Percentiles rank a stretch among this genome's conserved stretches.
Conservation (phyloP, 2,329 filamentous ascomycete species). For the Talaromyces atroroseus region DNA sequence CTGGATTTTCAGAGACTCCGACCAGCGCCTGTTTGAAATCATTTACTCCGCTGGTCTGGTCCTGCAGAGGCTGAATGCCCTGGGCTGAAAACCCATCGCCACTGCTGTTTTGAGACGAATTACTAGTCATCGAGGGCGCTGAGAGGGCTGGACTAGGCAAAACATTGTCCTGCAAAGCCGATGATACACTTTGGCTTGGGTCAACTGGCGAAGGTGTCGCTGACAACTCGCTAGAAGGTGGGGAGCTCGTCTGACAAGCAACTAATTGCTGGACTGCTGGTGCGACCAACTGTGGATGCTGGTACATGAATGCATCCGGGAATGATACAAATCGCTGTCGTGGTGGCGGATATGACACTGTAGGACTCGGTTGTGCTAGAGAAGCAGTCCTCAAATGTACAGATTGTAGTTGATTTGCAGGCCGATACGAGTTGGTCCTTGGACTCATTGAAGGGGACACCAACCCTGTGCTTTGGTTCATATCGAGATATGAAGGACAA, state of each 20-base stretch:
- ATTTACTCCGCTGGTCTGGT: neutral
- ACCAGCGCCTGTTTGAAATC: slow-evolving; percentile 2
- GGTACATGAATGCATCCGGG: slow-evolving; percentile 9
- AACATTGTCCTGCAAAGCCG: neutral
- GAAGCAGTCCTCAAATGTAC: slow-evolving; percentile 4
- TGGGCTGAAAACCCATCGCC: neutral
- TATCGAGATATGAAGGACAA: slow-evolving; percentile 19
- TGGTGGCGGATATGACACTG: neutral
- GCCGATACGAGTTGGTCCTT: slow-evolving; percentile 4
- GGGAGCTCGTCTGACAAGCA: slow-evolving; percentile 1
- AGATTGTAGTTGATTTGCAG: neutral
- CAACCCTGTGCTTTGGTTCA: neutral
- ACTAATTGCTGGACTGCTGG: neutral
- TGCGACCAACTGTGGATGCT: neutral
- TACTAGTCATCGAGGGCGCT: neutral
- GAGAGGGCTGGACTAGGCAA: slow-evolving; percentile 10
- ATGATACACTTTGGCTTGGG: neutral
- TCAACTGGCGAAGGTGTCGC: neutral
- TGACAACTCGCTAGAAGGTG: neutral
- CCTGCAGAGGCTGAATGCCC: neutral
- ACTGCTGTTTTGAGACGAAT: slow-evolving; percentile 5
- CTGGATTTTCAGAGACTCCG: slow-evolving; percentile 1
- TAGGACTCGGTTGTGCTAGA: slow-evolving; percentile 1
- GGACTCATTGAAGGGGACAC: slow-evolving; percentile 8
- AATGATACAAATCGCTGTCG: slow-evolving; percentile 11